Percentiles rank a stretch among this genome's conserved stretches.
Evolutionary conservation across 2,329 filamentous ascomycete genomes (phyloP).

Genomic region (Nemania serpens): DNA sequence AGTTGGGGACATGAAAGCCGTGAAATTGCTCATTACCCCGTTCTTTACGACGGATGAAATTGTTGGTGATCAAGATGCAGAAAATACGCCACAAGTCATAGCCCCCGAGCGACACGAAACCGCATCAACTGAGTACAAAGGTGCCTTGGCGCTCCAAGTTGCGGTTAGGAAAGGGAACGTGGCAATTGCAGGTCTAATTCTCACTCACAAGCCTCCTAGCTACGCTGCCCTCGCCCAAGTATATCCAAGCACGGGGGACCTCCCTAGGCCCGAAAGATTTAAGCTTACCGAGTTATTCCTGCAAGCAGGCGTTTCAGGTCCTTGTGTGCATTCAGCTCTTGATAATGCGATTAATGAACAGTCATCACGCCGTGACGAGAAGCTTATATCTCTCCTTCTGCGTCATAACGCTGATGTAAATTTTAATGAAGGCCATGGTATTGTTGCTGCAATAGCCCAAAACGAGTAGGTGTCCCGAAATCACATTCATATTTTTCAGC

Average conservation of each 20-base stretch:
- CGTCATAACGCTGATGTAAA: slow-evolving; percentile 59
- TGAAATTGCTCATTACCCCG: slow-evolving; percentile 55
- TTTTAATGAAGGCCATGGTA: slow-evolving; percentile 55
- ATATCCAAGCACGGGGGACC: slow-evolving; percentile 53
- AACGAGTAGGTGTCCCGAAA: slow-evolving; percentile 43
- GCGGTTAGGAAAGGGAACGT: slow-evolving; percentile 53
- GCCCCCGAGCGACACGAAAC: slow-evolving; percentile 51
- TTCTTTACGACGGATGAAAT: slow-evolving; percentile 48
- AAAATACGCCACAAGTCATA: slow-evolving; percentile 39
- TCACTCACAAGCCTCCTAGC: slow-evolving; percentile 52
- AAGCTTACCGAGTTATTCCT: slow-evolving; percentile 57
- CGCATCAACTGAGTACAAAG: slow-evolving; percentile 58
- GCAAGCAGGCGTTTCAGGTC: slow-evolving; percentile 51
- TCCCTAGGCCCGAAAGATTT: slow-evolving; percentile 51
- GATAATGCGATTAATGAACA: slow-evolving; percentile 58
- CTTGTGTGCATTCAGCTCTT: slow-evolving; percentile 54
- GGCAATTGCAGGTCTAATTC: slow-evolving; percentile 51
- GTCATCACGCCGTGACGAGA: slow-evolving; percentile 53
- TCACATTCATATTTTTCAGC: neutral
- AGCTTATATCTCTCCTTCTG: slow-evolving; percentile 57
- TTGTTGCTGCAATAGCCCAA: slow-evolving; percentile 54
- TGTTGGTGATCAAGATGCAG: slow-evolving; percentile 34
- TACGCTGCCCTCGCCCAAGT: slow-evolving; percentile 53
- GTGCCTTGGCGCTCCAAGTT: slow-evolving; percentile 55
- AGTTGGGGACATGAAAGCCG: slow-evolving; percentile 52